These are phyloP conservation scores for Eucalyptus decipiens DNA, from an alignment of 345 rosid genomes.

Conservation along the genomic window DNA sequence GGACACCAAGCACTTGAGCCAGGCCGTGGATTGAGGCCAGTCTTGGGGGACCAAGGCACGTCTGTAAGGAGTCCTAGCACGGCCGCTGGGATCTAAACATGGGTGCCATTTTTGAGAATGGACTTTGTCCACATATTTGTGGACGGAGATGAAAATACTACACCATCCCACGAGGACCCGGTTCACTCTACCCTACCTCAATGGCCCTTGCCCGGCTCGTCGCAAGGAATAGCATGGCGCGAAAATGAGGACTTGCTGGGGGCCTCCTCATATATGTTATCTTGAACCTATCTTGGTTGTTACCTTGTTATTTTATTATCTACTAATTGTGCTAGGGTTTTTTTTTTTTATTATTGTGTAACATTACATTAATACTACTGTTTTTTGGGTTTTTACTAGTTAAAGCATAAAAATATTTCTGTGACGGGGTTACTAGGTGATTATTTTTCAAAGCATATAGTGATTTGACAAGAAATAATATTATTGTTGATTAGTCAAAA, in stretches of 20 bases:
- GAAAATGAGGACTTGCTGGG: not conserved
- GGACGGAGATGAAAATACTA: not conserved
- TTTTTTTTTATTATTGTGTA: not conserved
- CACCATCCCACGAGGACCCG: fast-evolving
- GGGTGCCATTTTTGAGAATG: not conserved
- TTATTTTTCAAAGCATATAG: not conserved
- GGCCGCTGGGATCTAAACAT: not conserved
- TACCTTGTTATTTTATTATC: not conserved
- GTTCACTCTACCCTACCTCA: not conserved
- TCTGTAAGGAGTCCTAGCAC: not conserved
- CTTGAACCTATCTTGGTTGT: not conserved
- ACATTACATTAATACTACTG: not conserved
- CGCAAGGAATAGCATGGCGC: not conserved
- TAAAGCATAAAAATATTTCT: not conserved
- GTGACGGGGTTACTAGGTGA: not conserved
- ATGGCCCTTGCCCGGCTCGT: not conserved
- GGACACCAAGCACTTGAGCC: not conserved
- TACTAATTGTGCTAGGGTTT: not conserved
- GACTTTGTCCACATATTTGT: not conserved
- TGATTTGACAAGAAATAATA: not conserved
- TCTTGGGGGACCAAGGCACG: not conserved
- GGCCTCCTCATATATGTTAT: fast-evolving
- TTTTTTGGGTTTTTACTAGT: not conserved
- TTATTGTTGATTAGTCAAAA: not conserved
- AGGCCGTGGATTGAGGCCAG: not conserved